phyloP scores from a whole-genome alignment of 169 alveolate species.

The Plasmodium inui region DNA sequence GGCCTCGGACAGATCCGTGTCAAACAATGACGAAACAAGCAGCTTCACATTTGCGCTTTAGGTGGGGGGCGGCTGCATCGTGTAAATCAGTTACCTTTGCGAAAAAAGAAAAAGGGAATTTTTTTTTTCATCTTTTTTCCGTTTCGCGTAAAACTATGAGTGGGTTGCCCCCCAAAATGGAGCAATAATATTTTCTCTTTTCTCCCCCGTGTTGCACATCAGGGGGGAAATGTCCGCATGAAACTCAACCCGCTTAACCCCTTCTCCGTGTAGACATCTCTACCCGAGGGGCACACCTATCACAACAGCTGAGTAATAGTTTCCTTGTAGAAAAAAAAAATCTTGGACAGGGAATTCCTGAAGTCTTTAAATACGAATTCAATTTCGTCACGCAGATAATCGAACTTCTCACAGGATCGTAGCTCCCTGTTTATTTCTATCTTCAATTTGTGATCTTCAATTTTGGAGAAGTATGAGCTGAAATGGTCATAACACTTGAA shows the following conservation, averaged over 20 bases:
- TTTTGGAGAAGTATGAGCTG: slow-evolving; percentile 12
- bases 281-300: not conserved
- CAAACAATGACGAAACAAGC: slow-evolving; percentile 66
- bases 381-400: not conserved
- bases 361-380: slow-evolving; percentile 43
- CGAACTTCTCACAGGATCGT: not conserved
- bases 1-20: slow-evolving; percentile 48
- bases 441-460: slow-evolving; percentile 46
- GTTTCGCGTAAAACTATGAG: not conserved
- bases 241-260: not conserved
- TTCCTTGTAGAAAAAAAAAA: slow-evolving; percentile 40
- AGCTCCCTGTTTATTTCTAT: slow-evolving; percentile 22
- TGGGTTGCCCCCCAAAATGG: not conserved
- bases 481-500: slow-evolving; percentile 45
- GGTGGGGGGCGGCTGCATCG: not conserved
- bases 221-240: not conserved
- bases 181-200: not conserved
- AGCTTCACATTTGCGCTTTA: slow-evolving; percentile 48
- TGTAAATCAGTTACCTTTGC: not conserved
- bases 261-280: not conserved
- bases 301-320: not conserved
- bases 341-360: slow-evolving; percentile 38
- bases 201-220: not conserved
- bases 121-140: not conserved
- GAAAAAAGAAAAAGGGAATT: too few relatives aligned